Base-by-base conservation (phyloP, 371 early-diverging fungal genomes). In the Mucor lusitanicus region DNA sequence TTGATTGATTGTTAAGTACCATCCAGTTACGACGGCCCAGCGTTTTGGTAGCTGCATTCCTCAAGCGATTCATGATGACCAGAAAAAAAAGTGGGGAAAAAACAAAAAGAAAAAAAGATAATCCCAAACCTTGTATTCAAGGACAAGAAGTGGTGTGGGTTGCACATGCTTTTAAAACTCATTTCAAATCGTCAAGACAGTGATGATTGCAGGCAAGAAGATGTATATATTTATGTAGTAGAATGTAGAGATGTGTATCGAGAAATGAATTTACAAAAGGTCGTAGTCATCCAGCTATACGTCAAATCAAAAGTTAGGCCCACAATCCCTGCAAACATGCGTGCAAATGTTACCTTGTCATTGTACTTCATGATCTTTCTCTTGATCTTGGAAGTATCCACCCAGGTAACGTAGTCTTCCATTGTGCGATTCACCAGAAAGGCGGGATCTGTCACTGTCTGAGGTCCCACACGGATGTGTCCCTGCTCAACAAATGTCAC, bases 391-490 rank as follows among this genome's bases (percentile, higher is more conserved):
- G 97, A 96, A 28, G 94, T 92, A 73, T 99, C 97, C 12, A 95
- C 97, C 99, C 99, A 99, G 6, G 98, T 97, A 6, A 99, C 94
- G 86, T 93, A 99, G 82, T 99, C 99, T 76, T 99, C 99, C 94
- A 98, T 94, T 50, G 90, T 92, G 35, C 95, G 82, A 68, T 70
- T 80, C 8, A 98, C 97, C 61, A 98, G 73, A 67, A 89, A 98
- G 1, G 97, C 97, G 9, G 97, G 95, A 68, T 98, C 98, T 6
- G 90, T 93, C 30, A 98, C 87, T 2, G 91, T 89, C 67, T 96
- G 89, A 13, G 97, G 94, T 0, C 99, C 99, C 4, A 99, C 95
- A 27, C 99, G 91, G 59, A 98, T 86, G 82, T 98, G 99, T 17
- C 99, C 99, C 73, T 99, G 99, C 82, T 97, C 97, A 44, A 99